Conservation (phyloP, 2,329 filamentous ascomycete genomes). For the Penicillium occitanis region DNA sequence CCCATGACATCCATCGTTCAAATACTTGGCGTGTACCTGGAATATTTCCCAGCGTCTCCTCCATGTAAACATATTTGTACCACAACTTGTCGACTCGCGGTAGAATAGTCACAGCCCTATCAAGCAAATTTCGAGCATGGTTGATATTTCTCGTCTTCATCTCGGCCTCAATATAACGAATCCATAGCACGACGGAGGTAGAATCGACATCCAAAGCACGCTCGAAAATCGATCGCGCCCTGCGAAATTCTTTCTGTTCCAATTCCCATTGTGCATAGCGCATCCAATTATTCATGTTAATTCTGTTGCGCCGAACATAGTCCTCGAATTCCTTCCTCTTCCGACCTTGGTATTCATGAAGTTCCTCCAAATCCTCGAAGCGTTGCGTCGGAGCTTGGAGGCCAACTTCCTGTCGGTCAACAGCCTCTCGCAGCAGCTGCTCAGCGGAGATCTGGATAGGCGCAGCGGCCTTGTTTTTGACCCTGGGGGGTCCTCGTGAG, state of each 20-base stretch:
- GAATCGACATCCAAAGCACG: conserved; percentile 88
- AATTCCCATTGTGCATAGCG: conserved; percentile 96
- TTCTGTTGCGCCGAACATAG: conserved; percentile 90
- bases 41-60: conserved; percentile 95
- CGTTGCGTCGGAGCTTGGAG: conserved; percentile 90
- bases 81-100: conserved; percentile 93
- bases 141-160: conserved; percentile 97
- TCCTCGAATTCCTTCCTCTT: conserved; percentile 97
- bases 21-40: conserved; percentile 91
- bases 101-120: conserved; percentile 88
- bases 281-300: conserved; percentile 99
- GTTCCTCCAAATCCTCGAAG: conserved; percentile 93
- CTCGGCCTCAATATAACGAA: conserved; percentile 91
- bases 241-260: conserved; percentile 94
- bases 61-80: conserved; percentile 99
- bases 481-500: conserved; percentile 84
- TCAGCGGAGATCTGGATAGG: conserved; percentile 91
- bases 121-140: conserved; percentile 89
- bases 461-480: conserved; percentile 98
- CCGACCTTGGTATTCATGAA: conserved; percentile 94
- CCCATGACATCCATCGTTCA: conserved; percentile 98
- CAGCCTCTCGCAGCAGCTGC: conserved; percentile 93
- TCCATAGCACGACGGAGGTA: conserved; percentile 83
- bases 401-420: conserved; percentile 87
- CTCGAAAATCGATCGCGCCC: conserved; percentile 91